Evolutionary conservation across 345 rosid species (phyloP), one percentile per base, ranked within the genome.

Genomic region (Xanthoceras sorbifolium): DNA sequence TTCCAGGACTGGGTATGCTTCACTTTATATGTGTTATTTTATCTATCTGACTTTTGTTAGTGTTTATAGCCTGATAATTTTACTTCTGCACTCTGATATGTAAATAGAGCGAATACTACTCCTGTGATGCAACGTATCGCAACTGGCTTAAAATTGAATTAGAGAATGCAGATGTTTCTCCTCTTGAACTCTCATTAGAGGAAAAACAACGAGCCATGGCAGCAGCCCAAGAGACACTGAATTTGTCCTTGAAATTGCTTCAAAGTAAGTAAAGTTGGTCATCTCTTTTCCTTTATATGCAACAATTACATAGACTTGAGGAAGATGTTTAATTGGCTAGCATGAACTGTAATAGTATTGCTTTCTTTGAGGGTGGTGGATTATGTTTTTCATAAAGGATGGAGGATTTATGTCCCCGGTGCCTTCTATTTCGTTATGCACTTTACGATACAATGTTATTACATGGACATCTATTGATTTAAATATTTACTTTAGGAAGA

Each of bases 111-210:
- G 93, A 92, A 80, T 93, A 93, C 84, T 96, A 93, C 82, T 92
- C 97, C 77, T 93, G 97, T 87, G 99, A 93, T 52, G 98, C 99
- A 84, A 92, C 89, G 25, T 93, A 92, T 80, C 98, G 98, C 76
- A 91, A 89, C 74, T 93, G 99, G 99, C 97, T 96, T 80, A 89
- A 92, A 85, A 80, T 89, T 76, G 89, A 93, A 69, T 73, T 92
- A 75, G 97, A 88, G 74, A 92, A 87, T 84, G 94, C 92, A 36
- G 96, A 93, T 75, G 86, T 87, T 73, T 85, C 90, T 74, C 83
- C 88, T 22, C 38, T 20, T 76, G 94, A 92, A 75, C 89, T 93
- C 71, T 93, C 98, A 20, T 67, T 73, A 70, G 99, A 93, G 78
- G 99, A 96, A 81, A 90, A 83, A 76, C 85, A 85, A 78, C 91